Conservation (phyloP, 306 rosid genomes). For the Ceratonia siliqua region DNA sequence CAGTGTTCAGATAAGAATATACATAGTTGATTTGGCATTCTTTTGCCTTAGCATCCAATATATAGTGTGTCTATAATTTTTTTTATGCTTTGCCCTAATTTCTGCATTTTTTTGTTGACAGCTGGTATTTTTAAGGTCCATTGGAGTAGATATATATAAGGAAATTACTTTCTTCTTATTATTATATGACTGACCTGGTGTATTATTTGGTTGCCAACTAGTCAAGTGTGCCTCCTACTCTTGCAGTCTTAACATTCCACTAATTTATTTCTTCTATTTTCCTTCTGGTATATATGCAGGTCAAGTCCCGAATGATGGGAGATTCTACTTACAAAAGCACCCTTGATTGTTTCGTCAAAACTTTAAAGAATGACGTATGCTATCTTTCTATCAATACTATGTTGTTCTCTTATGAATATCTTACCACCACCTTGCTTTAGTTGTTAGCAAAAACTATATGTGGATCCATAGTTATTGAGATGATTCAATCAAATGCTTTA, state of each 20-base stretch:
- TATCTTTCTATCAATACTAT: conserved; percentile 15
- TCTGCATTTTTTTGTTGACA: conserved; percentile 3
- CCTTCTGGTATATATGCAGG: conserved; percentile 55
- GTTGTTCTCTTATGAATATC: neutral
- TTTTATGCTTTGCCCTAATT: neutral
- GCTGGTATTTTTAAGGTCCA: neutral
- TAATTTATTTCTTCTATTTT: conserved; percentile 24
- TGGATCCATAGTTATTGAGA: neutral
- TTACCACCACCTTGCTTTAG: conserved; percentile 5
- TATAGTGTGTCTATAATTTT: neutral
- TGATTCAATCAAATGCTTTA: neutral
- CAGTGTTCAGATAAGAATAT: neutral
- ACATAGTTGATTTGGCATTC: neutral
- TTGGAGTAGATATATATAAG: neutral
- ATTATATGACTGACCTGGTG: neutral
- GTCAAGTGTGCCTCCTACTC: neutral
- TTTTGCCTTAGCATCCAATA: neutral
- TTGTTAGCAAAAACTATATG: neutral
- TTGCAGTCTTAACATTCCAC: conserved; percentile 6
- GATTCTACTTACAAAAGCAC: conserved; percentile 89
- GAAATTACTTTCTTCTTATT: neutral
- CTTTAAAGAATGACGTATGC: conserved; percentile 86
- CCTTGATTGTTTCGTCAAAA: conserved; percentile 83
- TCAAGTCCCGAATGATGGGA: conserved; percentile 99
- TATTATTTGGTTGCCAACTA: conserved; percentile 7